Conservation (phyloP, 2,329 filamentous ascomycete species). For the Parasarocladium wereldwijsianum region DNA sequence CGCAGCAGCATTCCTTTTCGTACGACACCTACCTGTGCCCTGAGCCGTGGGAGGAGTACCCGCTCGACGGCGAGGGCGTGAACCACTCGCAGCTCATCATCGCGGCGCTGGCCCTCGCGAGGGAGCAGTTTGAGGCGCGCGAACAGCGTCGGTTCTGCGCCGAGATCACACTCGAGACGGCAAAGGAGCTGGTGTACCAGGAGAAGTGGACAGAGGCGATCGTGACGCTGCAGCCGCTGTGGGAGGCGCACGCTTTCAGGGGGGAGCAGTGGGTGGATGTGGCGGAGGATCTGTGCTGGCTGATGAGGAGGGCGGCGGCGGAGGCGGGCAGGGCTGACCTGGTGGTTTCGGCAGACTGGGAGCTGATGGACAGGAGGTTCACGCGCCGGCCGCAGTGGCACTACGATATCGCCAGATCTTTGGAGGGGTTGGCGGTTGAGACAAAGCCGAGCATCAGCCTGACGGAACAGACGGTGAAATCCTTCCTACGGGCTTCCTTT, state of each 20-base stretch:
- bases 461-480: slow-evolving; percentile 33
- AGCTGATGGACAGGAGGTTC: slow-evolving; percentile 45
- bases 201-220: slow-evolving; percentile 39
- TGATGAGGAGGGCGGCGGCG: slow-evolving; percentile 40
- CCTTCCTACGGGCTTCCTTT: slow-evolving; percentile 40
- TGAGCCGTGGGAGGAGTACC: slow-evolving; percentile 44
- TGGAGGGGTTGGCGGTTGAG: slow-evolving; percentile 31
- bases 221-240: slow-evolving; percentile 38
- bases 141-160: slow-evolving; percentile 37
- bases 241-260: slow-evolving; percentile 41
- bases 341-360: slow-evolving; percentile 49
- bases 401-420: slow-evolving; percentile 43
- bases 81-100: slow-evolving; percentile 42
- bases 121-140: slow-evolving; percentile 36
- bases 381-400: slow-evolving; percentile 39
- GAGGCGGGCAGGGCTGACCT: slow-evolving; percentile 37
- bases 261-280: slow-evolving; percentile 45
- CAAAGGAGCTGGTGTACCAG: slow-evolving; percentile 35
- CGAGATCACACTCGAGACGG: slow-evolving; percentile 42
- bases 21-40: slow-evolving; percentile 56
- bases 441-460: slow-evolving; percentile 35
- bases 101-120: slow-evolving; percentile 34
- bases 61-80: slow-evolving; percentile 32
- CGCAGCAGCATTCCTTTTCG: slow-evolving; percentile 32
- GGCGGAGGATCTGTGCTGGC: slow-evolving; percentile 45